Conservation (phyloP, 176 grass and related monocot genomes). For the Phoenix roebelenii region DNA sequence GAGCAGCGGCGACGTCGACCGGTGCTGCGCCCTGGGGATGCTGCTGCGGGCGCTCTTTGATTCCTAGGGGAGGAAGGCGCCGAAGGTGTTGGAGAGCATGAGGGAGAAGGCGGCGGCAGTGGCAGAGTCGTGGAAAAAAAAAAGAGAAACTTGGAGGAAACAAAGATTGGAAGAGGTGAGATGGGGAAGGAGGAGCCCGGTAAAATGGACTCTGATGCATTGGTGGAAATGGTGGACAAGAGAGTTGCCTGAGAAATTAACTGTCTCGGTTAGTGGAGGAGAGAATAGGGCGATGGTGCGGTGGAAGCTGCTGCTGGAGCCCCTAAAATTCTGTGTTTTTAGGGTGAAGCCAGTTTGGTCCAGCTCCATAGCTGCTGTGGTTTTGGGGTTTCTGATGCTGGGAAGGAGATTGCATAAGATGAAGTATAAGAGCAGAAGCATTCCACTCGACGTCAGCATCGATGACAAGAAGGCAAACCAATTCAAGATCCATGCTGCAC, state of each 20-base stretch:
- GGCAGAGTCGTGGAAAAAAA: no score
- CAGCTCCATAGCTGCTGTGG: conserved; percentile 20
- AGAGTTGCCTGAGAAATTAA: background rate
- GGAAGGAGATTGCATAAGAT: conserved; percentile 27
- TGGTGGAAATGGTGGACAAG: conserved; percentile 3
- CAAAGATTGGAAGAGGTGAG: background rate
- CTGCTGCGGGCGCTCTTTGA: conserved; percentile 40
- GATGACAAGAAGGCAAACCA: conserved; percentile 30
- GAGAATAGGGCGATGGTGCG: background rate
- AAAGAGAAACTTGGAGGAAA: background rate
- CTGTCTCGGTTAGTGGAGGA: background rate
- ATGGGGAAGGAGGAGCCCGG: background rate
- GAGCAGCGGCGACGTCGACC: conserved; percentile 22
- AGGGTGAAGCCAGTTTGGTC: conserved; percentile 36
- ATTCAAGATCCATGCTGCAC: conserved; percentile 13
- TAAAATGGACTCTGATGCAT: background rate
- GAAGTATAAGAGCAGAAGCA: conserved; percentile 14
- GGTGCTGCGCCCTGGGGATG: conserved; percentile 50
- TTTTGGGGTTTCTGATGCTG: conserved; percentile 32
- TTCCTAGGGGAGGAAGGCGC: conserved; percentile 30
- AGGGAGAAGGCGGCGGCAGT: no score
- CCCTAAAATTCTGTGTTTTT: conserved; percentile 11
- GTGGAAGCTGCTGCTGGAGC: conserved; percentile 25
- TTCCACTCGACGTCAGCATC: conserved; percentile 3
- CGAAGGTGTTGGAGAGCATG: background rate